Evolutionary conservation across 202 grass and related monocot species (phyloP), one percentile per base, ranked within the genome.

Genomic region (Setaria italica): DNA sequence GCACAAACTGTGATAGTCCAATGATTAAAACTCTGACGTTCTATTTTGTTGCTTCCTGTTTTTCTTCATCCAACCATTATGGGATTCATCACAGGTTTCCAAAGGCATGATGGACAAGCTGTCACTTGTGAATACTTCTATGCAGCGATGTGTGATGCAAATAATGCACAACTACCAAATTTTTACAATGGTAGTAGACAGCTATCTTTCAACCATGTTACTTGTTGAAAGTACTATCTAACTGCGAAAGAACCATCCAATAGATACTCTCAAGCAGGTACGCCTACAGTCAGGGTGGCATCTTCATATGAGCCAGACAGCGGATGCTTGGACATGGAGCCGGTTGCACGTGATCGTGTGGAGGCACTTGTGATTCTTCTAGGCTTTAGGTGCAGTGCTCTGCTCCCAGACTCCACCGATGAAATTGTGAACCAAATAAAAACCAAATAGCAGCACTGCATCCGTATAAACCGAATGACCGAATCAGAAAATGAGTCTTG

Each of bases 81-180:
- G 77, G 48, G 76, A 80, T 67, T 79, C 70, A 60, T 82, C 74
- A 66, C 85, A 99, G 96, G 97, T 99, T 62, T 99, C 74, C 72
- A 96, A 82, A 99, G 97, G 84, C 97, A 99, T 50, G 97, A 99
- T 81, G 93, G 97, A 50, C 93, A 99, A 91, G 97, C 93, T 77
- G 97, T 99, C 82, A 92, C 93, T 55, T 99, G 97, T 83, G 97
- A 99, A 90, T 91, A 99, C 54, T 99, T 99, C 20, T 99, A 92
- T 70, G 80, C 97, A 77, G 93, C 97, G 17, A 99, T 99, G 93
- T 90, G 93, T 88, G 91, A 99, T 90, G 97, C 97, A 82, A 99
- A 99, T 87, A 88, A 92, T 89, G 63, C 93, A 29, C 90, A 94
- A 57, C 85, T 99, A 21, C 79, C 90, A 12, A 99, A 96, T 99